phyloP scores from a whole-genome alignment of 2,329 filamentous ascomycete species.

The Trichoderma sp. region DNA sequence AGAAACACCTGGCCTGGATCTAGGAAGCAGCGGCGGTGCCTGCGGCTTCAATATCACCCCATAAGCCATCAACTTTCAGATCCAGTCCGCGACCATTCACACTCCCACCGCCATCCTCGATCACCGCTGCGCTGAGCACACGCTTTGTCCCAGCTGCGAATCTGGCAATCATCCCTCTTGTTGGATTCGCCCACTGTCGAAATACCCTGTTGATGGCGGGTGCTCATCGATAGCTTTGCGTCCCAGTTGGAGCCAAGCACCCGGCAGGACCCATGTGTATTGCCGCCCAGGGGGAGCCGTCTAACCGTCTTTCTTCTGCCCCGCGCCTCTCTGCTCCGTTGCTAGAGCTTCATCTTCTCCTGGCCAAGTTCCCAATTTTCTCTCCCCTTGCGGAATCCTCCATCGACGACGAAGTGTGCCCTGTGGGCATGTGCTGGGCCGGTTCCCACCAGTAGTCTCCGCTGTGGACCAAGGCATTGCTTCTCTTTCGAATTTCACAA shows the following conservation, averaged over 20 bases:
- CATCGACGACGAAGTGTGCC: slow-evolving; percentile 17
- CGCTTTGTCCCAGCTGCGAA: slow-evolving; percentile 6
- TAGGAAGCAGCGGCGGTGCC: slow-evolving; percentile 17
- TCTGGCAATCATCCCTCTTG: slow-evolving; percentile 10
- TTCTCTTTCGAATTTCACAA: slow-evolving; percentile 25
- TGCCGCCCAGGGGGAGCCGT: slow-evolving; percentile 26
- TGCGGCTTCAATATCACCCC: slow-evolving; percentile 23
- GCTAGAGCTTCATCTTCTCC: slow-evolving; percentile 27
- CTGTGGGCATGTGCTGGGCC: slow-evolving; percentile 26
- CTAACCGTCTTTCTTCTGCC: slow-evolving; percentile 28
- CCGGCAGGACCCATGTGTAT: slow-evolving; percentile 26
- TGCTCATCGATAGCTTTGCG: slow-evolving; percentile 26
- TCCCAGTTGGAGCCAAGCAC: slow-evolving; percentile 26
- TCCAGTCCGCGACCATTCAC: slow-evolving; percentile 23
- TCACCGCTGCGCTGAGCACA: slow-evolving; percentile 18
- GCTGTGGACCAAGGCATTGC: slow-evolving; percentile 28
- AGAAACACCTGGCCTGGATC: slow-evolving; percentile 18
- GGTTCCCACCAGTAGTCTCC: slow-evolving; percentile 29
- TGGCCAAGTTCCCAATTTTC: slow-evolving; percentile 20
- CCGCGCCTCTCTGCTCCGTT: slow-evolving; percentile 28
- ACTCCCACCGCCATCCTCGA: slow-evolving; percentile 7
- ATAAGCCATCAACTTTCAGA: slow-evolving; percentile 26
- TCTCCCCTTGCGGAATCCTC: slow-evolving; percentile 23
- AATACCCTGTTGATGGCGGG: slow-evolving; percentile 9
- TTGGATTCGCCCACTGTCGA: neutral